A percentile compares a stretch with the other conserved stretches of the same genome.
Conservation (phyloP, 2,329 filamentous ascomycete genomes). For the Alternaria viburni region DNA sequence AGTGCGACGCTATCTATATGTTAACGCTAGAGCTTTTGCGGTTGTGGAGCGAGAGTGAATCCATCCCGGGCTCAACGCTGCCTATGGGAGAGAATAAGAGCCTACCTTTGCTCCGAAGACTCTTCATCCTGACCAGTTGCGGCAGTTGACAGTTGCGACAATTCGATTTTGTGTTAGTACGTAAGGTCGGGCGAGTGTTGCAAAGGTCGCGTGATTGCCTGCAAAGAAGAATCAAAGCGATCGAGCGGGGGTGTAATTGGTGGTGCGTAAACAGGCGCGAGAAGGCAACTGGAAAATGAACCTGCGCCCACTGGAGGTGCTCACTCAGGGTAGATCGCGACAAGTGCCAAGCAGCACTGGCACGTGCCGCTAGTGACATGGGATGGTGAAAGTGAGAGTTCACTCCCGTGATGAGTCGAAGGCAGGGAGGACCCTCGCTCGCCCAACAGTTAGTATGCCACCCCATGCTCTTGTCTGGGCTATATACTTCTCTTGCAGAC, state of each 20-base stretch:
- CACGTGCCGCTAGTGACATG: neutral
- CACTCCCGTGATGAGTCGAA: conserved; percentile 1
- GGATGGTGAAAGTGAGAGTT: neutral
- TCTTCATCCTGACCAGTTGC: conserved; percentile 20
- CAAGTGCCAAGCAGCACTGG: neutral
- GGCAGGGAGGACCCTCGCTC: neutral
- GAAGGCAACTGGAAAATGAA: neutral
- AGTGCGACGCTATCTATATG: conserved; percentile 21
- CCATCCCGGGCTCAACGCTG: neutral
- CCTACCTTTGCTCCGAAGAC: conserved; percentile 27
- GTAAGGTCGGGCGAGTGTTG: neutral
- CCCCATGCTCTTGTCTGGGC: neutral
- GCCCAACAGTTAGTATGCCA: neutral
- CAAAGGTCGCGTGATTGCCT: neutral
- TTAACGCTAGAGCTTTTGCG: neutral
- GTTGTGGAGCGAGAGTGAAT: neutral
- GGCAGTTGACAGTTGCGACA: neutral
- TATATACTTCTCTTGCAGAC: neutral
- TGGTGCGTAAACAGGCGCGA: neutral
- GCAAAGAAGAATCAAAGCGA: neutral
- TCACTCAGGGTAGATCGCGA: conserved; percentile 1
- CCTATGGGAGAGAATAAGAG: neutral
- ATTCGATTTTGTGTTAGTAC: neutral
- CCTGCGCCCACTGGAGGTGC: neutral
- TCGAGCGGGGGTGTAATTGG: neutral